Percentiles rank a stretch among this genome's conserved stretches.
Evolutionary conservation across 441 rosid species (phyloP).

Genomic region (Euphorbia corollata): DNA sequence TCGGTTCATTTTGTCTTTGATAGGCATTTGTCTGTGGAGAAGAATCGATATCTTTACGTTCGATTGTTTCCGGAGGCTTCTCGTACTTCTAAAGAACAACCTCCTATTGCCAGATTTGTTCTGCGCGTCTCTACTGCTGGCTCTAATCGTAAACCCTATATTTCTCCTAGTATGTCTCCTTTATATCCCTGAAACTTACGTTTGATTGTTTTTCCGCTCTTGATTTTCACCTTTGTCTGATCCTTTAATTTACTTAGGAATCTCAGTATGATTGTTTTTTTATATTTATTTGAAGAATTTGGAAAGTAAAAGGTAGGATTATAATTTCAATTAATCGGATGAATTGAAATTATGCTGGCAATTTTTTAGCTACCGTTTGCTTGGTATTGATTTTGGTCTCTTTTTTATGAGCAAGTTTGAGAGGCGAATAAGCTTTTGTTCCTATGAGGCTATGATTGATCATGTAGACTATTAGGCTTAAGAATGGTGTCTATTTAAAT

Average conservation of each 20-base stretch:
- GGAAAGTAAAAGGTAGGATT: neutral
- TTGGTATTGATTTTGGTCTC: neutral
- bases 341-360: neutral
- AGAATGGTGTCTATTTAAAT: neutral
- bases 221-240: neutral
- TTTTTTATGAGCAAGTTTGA: neutral
- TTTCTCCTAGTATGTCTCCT: slow-evolving; percentile 41
- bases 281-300: neutral
- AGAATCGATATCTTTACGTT: slow-evolving; percentile 60
- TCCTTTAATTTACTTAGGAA: neutral
- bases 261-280: neutral
- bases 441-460: neutral
- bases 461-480: neutral
- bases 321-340: too few species aligned
- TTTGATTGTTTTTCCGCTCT: neutral
- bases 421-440: neutral
- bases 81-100: slow-evolving; percentile 61
- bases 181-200: neutral
- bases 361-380: neutral
- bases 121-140: slow-evolving; percentile 41
- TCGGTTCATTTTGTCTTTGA: neutral
- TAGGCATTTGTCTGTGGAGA: slow-evolving; percentile 79
- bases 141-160: slow-evolving; percentile 41
- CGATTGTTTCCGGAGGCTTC: slow-evolving; percentile 74
- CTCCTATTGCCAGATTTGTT: slow-evolving; percentile 44